These are phyloP conservation scores for Ramicandelaber brevisporus DNA, from an alignment of 192 early-diverging fungal genomes.

Conservation along the genomic window DNA sequence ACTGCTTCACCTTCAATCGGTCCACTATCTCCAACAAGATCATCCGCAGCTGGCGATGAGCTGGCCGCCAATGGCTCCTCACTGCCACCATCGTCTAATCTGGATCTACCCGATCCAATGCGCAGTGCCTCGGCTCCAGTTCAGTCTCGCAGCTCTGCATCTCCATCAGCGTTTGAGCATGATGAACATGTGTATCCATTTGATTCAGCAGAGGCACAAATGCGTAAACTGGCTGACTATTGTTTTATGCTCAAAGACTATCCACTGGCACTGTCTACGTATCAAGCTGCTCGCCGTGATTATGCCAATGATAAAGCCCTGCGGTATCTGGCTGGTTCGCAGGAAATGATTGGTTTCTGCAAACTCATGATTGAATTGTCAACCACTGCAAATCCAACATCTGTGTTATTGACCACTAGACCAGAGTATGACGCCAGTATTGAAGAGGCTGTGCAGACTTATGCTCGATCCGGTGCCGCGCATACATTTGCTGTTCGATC, in stretches of 20 bases:
- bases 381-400: conserved; percentile 12
- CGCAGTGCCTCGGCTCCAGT: not conserved
- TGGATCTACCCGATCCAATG: not conserved
- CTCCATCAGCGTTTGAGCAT: not conserved
- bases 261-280: conserved; percentile 63
- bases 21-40: conserved; percentile 6
- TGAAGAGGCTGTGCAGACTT: conserved; percentile 47
- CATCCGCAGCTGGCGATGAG: conserved; percentile 4
- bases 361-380: conserved; percentile 34
- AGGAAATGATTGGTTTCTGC: conserved; percentile 83
- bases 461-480: conserved; percentile 26
- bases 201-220: conserved; percentile 69
- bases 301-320: conserved; percentile 55
- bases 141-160: no score
- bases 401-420: conserved; percentile 21
- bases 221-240: conserved; percentile 84
- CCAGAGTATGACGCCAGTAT: conserved; percentile 24
- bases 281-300: conserved; percentile 71
- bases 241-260: conserved; percentile 93
- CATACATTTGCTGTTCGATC: conserved; percentile 42
- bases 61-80: conserved; percentile 9
- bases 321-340: conserved; percentile 48
- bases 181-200: conserved; percentile 37
- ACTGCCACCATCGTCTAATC: not conserved
- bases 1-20: no score